These are phyloP conservation scores for Trichomonas tenax DNA, from an alignment of 208 protist species.

Conservation along the genomic window DNA sequence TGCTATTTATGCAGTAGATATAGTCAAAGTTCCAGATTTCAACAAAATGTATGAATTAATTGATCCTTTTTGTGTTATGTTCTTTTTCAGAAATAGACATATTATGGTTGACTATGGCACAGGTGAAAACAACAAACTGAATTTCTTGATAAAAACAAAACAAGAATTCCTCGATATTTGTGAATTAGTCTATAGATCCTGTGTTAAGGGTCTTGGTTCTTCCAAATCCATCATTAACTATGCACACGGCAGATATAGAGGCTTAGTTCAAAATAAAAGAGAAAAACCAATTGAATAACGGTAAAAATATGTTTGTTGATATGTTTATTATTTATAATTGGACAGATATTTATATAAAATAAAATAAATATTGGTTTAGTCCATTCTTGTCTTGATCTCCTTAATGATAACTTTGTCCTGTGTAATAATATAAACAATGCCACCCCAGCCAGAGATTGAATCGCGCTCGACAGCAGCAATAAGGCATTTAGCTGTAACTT, in stretches of 20 bases:
- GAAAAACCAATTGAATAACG: too few species aligned
- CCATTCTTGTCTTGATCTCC: conserved; percentile 17
- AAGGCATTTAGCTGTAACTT: conserved; percentile 41
- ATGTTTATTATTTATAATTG: too few species aligned
- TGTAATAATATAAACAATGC: conserved; percentile 41
- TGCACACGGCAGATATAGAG: background rate
- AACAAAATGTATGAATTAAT: conserved; percentile 96
- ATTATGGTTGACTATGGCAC: conserved; percentile 96
- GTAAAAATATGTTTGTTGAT: too few species aligned
- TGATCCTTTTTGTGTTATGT: conserved; percentile 92
- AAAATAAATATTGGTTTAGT: background rate
- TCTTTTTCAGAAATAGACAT: conserved; percentile 95
- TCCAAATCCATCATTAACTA: background rate
- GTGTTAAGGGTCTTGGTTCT: conserved; percentile 58
- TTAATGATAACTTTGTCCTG: background rate
- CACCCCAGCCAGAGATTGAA: conserved; percentile 42
- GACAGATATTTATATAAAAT: background rate
- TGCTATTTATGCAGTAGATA: conserved; percentile 74
- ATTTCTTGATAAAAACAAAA: conserved; percentile 77
- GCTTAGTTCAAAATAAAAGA: background rate
- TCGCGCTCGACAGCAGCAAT: conserved; percentile 42
- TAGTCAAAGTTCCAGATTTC: conserved; percentile 80
- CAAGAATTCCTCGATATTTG: conserved; percentile 91
- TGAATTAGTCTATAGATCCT: conserved; percentile 79
- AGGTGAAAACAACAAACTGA: conserved; percentile 98